A percentile compares a stretch with the other conserved stretches of the same genome.
phyloP scores from a whole-genome alignment of 2,329 filamentous ascomycete genomes.

The Tolypocladium paradoxum region DNA sequence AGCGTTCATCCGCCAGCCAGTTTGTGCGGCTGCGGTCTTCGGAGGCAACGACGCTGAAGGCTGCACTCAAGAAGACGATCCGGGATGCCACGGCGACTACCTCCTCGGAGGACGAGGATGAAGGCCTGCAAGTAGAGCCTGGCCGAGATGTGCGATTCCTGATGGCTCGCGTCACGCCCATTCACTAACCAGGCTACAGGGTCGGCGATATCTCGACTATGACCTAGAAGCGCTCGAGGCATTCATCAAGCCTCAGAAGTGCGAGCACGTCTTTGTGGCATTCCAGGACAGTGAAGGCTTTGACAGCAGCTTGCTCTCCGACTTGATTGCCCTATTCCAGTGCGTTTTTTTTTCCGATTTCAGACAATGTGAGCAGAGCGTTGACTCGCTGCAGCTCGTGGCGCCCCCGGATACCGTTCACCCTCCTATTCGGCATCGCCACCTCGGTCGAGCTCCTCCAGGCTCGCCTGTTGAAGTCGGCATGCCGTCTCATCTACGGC shows the following conservation, averaged over 20 bases:
- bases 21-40: constrained; percentile 59
- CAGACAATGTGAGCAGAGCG: not conserved
- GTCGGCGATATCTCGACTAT: constrained; percentile 61
- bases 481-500: constrained; percentile 56
- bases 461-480: constrained; percentile 58
- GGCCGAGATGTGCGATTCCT: constrained; percentile 34
- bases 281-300: constrained; percentile 79
- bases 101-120: constrained; percentile 38
- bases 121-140: constrained; percentile 35
- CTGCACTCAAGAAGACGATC: constrained; percentile 61
- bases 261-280: constrained; percentile 55
- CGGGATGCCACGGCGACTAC: constrained; percentile 44
- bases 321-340: constrained; percentile 59
- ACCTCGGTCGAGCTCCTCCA: constrained; percentile 75
- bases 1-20: constrained; percentile 33
- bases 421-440: constrained; percentile 67
- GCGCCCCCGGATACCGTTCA: constrained; percentile 66
- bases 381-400: constrained; percentile 41
- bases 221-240: constrained; percentile 62
- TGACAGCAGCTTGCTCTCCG: constrained; percentile 59
- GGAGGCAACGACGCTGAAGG: constrained; percentile 65
- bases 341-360: constrained; percentile 21
- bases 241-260: constrained; percentile 41
- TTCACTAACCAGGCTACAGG: constrained; percentile 23
- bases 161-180: no score